Evolutionary conservation across 2,329 filamentous ascomycete genomes (phyloP), one percentile per base, ranked within the genome.

Genomic region (Hortaea werneckii): DNA sequence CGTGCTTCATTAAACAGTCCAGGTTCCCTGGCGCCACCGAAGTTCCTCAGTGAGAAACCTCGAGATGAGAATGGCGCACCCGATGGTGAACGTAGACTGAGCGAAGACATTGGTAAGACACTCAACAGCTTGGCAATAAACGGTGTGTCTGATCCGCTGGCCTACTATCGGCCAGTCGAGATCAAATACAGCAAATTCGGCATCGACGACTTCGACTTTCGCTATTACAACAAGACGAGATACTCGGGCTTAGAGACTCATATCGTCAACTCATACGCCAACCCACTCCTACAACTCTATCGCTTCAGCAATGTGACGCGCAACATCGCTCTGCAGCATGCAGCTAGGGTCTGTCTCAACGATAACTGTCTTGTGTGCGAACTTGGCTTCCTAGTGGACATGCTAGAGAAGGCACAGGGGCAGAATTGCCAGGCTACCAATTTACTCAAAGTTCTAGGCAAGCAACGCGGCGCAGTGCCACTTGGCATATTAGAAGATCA

Each of bases 181-280:
- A 98, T 98, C 69, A 95, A 95, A 64, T 98, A 96, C 71, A 95
- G 90, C 73, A 94, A 88, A 62, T 98, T 95, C 65, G 92, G 92
- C 13, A 88, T 98, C n/a, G 90, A 96, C 59, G 94, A 98, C 65
- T 98, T 98, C 64, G 92, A 98, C 65, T 98, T 98, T 67, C 84
- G 87, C 47, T 96, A 87, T 65, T 98, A 94, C 73, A 98, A 98
- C 67, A 88, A 86, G 62, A 96, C 94, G 1, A 75, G 72, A 26
- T 95, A 87, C 61, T 95, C 92, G 7, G 92, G 92, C 0, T 72
- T 98, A 35, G 90, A 98, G 64, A 98, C 87, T 40, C 90, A 98
- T 62, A 95, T 98, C 50, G 79, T 88, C 37, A 96, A 98, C 63
- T 95, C 90, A 1, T 98, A 96, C 60, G 87, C 89, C 45, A 98